phyloP scores from a whole-genome alignment of 1,284 basidiomycete genomes.

The Moesziomyces sp. region DNA sequence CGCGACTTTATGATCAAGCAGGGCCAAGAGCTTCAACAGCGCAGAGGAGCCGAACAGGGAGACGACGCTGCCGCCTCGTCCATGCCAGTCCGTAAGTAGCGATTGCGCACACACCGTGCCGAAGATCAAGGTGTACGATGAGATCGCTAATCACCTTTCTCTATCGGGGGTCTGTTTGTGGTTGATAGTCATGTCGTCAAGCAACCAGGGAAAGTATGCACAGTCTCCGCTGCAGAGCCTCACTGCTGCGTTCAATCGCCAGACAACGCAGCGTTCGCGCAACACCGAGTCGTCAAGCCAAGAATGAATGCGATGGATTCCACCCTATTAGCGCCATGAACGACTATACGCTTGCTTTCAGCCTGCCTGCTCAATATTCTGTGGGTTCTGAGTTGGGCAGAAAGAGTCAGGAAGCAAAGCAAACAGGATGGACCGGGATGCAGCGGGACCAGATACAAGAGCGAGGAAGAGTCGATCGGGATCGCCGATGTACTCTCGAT shows the following conservation, averaged over 20 bases:
- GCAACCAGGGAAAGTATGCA: slow-evolving; percentile 34
- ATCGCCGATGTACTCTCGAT: slow-evolving; percentile 1
- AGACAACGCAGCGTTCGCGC: slow-evolving; percentile 41
- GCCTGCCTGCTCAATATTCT: no score
- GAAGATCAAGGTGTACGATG: no score
- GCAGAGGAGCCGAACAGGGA: not conserved
- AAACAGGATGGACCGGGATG: not conserved
- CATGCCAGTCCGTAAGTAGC: slow-evolving; percentile 28
- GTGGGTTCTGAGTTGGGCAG: not conserved
- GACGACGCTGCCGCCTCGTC: slow-evolving; percentile 4
- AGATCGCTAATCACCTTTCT: not conserved
- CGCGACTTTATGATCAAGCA: slow-evolving; percentile 47
- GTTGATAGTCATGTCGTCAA: slow-evolving; percentile 30
- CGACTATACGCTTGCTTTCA: no score
- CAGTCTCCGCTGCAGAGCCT: slow-evolving; percentile 45
- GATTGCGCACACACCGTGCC: not conserved
- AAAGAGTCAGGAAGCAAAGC: not conserved
- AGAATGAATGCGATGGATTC: not conserved
- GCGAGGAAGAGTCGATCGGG: not conserved
- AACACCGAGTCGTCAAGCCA: not conserved
- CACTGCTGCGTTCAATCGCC: slow-evolving; percentile 32
- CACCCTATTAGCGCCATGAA: no score
- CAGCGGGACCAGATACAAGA: no score
- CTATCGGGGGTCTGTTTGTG: not conserved
- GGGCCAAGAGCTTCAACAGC: slow-evolving; percentile 25